Evolutionary conservation across 2,329 filamentous ascomycete genomes (phyloP), one percentile per base, ranked within the genome.

Genomic region (Pseudocercospora macadamiae): DNA sequence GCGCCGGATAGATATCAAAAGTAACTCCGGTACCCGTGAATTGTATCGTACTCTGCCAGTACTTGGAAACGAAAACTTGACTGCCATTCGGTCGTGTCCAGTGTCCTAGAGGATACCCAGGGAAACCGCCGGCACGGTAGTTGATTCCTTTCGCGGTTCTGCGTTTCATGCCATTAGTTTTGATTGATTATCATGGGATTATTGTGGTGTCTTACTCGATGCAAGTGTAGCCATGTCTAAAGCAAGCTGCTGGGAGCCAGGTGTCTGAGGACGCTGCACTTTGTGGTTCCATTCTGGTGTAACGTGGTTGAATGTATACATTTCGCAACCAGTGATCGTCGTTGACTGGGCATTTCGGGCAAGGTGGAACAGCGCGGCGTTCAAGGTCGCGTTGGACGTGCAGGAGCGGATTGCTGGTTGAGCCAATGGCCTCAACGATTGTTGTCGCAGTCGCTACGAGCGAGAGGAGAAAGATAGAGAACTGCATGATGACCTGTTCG

Each of bases 61-160:
- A 55, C n/a, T 34, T 30, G 6, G 37, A 47, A 18, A 37, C 36
- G 7, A 61, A 49, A 23, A 64, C 56, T 49, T 61, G 59, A 12
- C 44, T 23, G n/a, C 55, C 52, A n/a, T 54, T 45, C 3, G 39
- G 34, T 3, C 61, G 61, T 44, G 25, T 23, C 53, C 53, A 55
- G 28, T 30, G 28, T 16, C 53, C 53, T 18, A 44, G 16, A 16
- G 39, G 39, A 23, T 44, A 44, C 2, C 39, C 39, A 3, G 8
- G 2, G 19, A 44, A 44, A 19, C 39, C 39, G 16, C 39, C 19
- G 21, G 39, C 3, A 2, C 19, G 16, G 19, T 19, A 44, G 10
- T 44, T 23, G 19, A 44, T 23, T 14, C 21, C 39, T 23, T 7
- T 16, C 1, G 39, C 39, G 5, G 39, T 44, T 4, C 39, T 45